Evolutionary conservation across 2,329 filamentous ascomycete species (phyloP), one percentile per base, ranked within the genome.

Genomic region (Mollisiaceae sp.): DNA sequence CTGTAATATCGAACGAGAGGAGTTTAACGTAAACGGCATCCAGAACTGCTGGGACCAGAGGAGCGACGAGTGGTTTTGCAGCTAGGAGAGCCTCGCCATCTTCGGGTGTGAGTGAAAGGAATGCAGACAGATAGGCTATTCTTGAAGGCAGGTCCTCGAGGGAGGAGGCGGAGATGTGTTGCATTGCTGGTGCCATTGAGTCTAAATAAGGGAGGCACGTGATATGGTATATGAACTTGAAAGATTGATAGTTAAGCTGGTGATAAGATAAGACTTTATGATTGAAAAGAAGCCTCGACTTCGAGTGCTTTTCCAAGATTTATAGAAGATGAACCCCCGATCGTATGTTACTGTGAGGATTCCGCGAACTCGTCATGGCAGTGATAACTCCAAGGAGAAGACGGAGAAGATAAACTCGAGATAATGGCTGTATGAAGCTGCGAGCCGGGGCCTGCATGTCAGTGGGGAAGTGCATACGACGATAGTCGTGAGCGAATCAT

Each of bases 1-100:
- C 91, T 4, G 92, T 95, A 76, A 94, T 92, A 75, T 94, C 92
- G 78, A 91, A 92, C 73, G 89, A 86, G 12, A 94, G 82, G 0
- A 95, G 84, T 76, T 94, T 94, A 74, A 89, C 88, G 81, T 94
- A 95, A 39, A 94, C 90, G 66, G 93, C 91, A 78, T 94, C 93
- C 74, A 94, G 91, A 24, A 95, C 85, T 55, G 91, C 89, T 0
- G 92, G 92, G 69, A 94, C 93, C 38, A 94, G 85, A n/a, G 89
- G 72, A 8, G 71, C 71, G 32, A 78, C 63, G 15, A 76, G 68
- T 1, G 76, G 73, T 39, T 69, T 72, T 0, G 75, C 70, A 4
- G 70, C 71, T 24, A 73, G 64, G 6, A 78, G 71, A 20, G 70
- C 73, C n/a, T 71, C 69, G 14, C 70, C 71, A 27, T 78, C 77